These are phyloP conservation scores for Fremontodendron californicum DNA, from an alignment of 345 rosid genomes.

Conservation along the genomic window DNA sequence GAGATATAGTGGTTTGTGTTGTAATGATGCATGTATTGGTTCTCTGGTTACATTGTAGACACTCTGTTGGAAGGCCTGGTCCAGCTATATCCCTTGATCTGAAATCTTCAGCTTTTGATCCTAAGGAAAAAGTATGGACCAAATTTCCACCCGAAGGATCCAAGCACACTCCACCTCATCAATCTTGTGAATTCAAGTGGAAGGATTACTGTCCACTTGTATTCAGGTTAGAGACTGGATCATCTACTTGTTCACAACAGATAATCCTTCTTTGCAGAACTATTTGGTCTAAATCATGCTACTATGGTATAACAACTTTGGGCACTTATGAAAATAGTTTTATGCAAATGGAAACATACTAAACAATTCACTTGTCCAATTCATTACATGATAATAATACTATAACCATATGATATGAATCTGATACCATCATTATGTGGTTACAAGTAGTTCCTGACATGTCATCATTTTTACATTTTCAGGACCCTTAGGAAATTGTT, in stretches of 20 bases:
- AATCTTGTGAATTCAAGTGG: conserved; percentile 88
- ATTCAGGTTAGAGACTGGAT: conserved; percentile 58
- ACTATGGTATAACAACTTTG: neutral
- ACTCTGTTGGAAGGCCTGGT: conserved; percentile 91
- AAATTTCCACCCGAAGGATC: conserved; percentile 93
- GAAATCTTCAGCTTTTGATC: conserved; percentile 87
- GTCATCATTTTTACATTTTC: conserved; percentile 20
- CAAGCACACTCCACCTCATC: conserved; percentile 95
- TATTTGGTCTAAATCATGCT: neutral
- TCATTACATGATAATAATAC: neutral
- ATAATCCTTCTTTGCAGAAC: neutral
- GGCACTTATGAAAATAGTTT: neutral
- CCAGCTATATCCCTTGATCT: conserved; percentile 85
- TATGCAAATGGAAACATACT: neutral
- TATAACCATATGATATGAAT: neutral
- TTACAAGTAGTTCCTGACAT: conserved; percentile 12
- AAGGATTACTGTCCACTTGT: conserved; percentile 97
- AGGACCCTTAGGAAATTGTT: conserved; percentile 94
- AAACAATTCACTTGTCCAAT: neutral
- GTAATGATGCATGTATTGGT: neutral
- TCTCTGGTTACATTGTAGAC: conserved; percentile 40
- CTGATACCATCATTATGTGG: neutral
- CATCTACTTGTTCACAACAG: neutral
- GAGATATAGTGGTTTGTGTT: neutral
- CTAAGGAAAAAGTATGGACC: conserved; percentile 95